These are phyloP conservation scores for Inosperma sp. DNA, from an alignment of 768 basidiomycete genomes.

Conservation along the genomic window DNA sequence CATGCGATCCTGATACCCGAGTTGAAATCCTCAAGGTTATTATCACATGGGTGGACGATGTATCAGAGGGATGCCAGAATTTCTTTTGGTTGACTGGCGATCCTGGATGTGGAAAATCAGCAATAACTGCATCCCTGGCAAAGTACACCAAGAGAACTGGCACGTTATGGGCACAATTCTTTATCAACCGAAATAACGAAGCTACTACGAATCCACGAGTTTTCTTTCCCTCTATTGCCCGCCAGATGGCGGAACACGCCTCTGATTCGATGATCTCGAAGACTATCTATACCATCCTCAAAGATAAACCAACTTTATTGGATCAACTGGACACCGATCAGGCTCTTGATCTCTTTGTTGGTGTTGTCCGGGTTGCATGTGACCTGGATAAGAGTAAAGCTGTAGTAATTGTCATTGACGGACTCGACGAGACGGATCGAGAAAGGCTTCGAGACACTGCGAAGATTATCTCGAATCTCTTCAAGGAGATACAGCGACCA, in stretches of 20 bases:
- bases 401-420: neutral
- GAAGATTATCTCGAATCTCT: neutral
- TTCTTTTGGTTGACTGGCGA: neutral
- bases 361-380: too few relatives aligned
- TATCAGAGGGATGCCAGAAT: neutral
- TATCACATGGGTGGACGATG: neutral
- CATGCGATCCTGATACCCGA: neutral
- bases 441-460: neutral
- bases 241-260: neutral
- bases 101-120: conserved; percentile 1
- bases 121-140: conserved; percentile 44
- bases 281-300: too few relatives aligned
- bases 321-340: too few relatives aligned
- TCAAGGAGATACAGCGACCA: neutral
- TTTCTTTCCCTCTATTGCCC: neutral
- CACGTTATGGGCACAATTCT: neutral
- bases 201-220: neutral
- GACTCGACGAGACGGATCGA: neutral
- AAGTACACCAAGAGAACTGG: neutral
- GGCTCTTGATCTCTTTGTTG: too few relatives aligned
- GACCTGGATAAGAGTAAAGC: too few relatives aligned
- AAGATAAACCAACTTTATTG: too few relatives aligned
- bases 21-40: neutral
- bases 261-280: too few relatives aligned
- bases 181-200: conserved; percentile 7